Evolutionary conservation across 106 monocot genomes (phyloP).

Genomic region (Dioscorea dumetorum): DNA sequence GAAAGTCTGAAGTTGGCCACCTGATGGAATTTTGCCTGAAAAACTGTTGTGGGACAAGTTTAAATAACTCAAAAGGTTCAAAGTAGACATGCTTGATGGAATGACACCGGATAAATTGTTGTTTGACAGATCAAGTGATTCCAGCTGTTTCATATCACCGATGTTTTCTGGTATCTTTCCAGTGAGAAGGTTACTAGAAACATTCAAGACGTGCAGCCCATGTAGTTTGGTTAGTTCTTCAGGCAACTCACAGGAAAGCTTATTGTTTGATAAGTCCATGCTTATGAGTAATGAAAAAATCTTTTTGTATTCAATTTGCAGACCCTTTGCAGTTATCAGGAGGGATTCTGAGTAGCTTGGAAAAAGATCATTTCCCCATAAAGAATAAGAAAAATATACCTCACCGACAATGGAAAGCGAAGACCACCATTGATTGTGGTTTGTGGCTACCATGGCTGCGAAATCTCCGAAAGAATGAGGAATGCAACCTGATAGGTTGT

Average conservation of each 20-base stretch:
- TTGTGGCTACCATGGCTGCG: neutral
- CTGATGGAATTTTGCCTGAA: constrained; percentile 20
- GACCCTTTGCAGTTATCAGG: neutral
- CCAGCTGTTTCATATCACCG: constrained; percentile 1
- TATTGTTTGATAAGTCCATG: constrained; percentile 14
- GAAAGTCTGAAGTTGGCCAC: constrained; percentile 15
- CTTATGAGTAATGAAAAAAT: neutral
- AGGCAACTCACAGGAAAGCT: constrained; percentile 6
- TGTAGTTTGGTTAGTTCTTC: constrained; percentile 4
- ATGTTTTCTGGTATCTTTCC: constrained; percentile 19
- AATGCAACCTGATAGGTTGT: constrained; percentile 15
- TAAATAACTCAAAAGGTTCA: constrained; percentile 14
- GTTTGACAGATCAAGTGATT: constrained; percentile 22
- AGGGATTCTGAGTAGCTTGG: neutral
- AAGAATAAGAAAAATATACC: neutral
- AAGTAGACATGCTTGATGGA: constrained; percentile 10
- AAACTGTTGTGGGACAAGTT: constrained; percentile 30
- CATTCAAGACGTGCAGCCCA: constrained; percentile 13
- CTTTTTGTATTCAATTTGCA: neutral
- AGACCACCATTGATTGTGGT: neutral
- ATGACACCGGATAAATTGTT: constrained; percentile 25
- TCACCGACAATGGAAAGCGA: neutral
- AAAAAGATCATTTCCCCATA: neutral
- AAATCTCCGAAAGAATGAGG: constrained; percentile 6
- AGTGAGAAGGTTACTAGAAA: constrained; percentile 16